Evolutionary conservation across 257 asterid species (phyloP), one percentile per base, ranked within the genome.

Genomic region (Nicotiana attenuata): DNA sequence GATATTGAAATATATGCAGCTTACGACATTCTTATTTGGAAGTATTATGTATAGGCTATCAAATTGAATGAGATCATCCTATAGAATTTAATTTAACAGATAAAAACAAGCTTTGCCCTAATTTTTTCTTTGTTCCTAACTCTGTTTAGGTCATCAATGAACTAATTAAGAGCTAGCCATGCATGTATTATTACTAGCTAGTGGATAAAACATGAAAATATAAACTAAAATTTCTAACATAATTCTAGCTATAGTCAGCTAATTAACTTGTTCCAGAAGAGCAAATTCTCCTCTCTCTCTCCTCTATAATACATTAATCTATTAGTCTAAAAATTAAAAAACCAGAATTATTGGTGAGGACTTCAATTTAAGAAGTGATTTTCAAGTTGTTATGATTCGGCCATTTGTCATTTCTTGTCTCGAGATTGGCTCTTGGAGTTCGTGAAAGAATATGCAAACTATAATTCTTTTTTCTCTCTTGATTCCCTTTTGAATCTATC

Each of bases 381-480:
- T 50, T 50, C 17, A 75, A 50, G 26, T 61, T 47, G 77, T 80
- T 35, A 26, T 22, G 45, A 61, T 80, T 78, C 9, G 76, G 20
- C 67, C 81, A 69, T 80, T 83, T 80, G 83, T 28, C 78, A 29
- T 24, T 26, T 45, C 71, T n/a, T 31, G 68, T 52, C 26, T 71
- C 13, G 69, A 53, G 68, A 67, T 53, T 65, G 86, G 84, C 88
- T 80, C 29, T 85, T 85, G 86, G 84, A 59, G 78, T 47, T 80
- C 29, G 41, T 76, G 78, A 85, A 85, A 60, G 88, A 84, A 83
- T 85, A 79, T 24, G 11, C 63, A 11, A 50, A 16, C 66, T 28
- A 31, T 14, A 20, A 31, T 26, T 33, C 50, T 50, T 47, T 77
- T 66, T 45, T 7, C 31, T 9, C 17, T 76, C 52, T 56, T 55